Evolutionary conservation across 2,329 filamentous ascomycete genomes (phyloP), one percentile per base, ranked within the genome.

Genomic region (Sordariomycetes sp.): DNA sequence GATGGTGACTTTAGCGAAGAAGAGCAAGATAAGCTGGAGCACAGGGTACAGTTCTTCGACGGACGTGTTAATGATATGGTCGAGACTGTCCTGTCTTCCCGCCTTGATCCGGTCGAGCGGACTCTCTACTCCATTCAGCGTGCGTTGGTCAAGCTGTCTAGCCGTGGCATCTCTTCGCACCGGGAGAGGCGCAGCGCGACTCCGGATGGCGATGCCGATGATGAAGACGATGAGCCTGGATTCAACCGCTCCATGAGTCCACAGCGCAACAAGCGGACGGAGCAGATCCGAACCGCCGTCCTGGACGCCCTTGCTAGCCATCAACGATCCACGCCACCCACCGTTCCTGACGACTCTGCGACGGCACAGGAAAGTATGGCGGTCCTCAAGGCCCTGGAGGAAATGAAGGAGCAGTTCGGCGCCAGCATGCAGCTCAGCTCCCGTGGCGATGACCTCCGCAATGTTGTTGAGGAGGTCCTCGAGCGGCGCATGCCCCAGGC

Each of bases 131-230:
- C 77, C 28, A 95, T 97, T 48, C 87, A 92, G 62, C 76, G 85
- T 57, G 82, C 82, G 3, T 70, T 95, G 57, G 76, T 76, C 20
- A 73, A 76, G 51, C 75, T 86, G 62, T 76, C 80, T 32, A 74
- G 75, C 34, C 76, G 76, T 57, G 75, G 77, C 15, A 73, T 76
- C 28, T 81, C 82, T 12, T 80, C 76, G 57, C 76, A 80, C 34
- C 78, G 78, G 48, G 78, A 80, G 28, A 76, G 81, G 62, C 81
- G 84, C 62, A 89, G 85, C 67, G 70, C 82, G 48, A 91, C 87
- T 53, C 81, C 76, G n/a, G 87, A 90, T 34, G 96, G 92, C 67
- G 94, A 97, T 71, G 92, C 94, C 12, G 92, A 97, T 67, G 91
- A 96, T 61, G 90, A 96, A 66, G 91, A 95, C 62, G 90, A 96